Evolutionary conservation across 257 asterid genomes (phyloP).

Genomic region (Solanum sparsipilum): DNA sequence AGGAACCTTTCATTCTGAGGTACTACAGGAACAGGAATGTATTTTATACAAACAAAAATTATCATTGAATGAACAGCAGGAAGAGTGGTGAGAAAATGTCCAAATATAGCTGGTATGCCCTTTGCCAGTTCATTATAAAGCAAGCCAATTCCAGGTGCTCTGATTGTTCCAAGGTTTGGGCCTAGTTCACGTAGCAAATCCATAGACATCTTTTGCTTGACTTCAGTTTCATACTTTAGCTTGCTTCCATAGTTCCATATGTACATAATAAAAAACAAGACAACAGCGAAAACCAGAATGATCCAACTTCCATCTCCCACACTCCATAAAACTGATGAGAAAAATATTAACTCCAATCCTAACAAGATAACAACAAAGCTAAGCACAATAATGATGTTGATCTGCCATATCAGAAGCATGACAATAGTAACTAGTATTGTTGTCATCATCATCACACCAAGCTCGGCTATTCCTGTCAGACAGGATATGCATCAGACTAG

Average conservation of each 20-base stretch:
- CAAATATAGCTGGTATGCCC: conserved; percentile 92
- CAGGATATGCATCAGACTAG: conserved; percentile 19
- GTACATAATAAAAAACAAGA: conserved; percentile 69
- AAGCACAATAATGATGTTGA: conserved; percentile 57
- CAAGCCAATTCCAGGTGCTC: conserved; percentile 97
- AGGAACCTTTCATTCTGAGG: conserved; percentile 83
- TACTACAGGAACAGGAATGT: conserved; percentile 88
- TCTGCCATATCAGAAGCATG: conserved; percentile 99
- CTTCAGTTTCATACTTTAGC: conserved; percentile 87
- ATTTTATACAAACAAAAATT: conserved; percentile 82
- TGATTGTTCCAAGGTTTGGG: conserved; percentile 71
- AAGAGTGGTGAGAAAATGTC: conserved; percentile 81
- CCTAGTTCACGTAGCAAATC: conserved; percentile 76
- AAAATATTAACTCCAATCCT: conserved; percentile 81
- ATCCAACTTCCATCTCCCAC: conserved; percentile 97
- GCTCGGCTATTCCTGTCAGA: conserved; percentile 79
- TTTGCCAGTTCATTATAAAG: conserved; percentile 84
- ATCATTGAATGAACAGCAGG: conserved; percentile 98
- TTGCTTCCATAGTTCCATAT: conserved; percentile 96
- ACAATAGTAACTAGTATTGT: conserved; percentile 77
- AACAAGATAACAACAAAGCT: conserved; percentile 53
- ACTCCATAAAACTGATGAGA: conserved; percentile 86
- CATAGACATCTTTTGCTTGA: conserved; percentile 75
- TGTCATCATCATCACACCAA: conserved; percentile 96
- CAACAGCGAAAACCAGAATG: conserved; percentile 66